phyloP scores from a whole-genome alignment of 1,284 basidiomycete genomes.

The Sporisorium iseilematis-ciliati region DNA sequence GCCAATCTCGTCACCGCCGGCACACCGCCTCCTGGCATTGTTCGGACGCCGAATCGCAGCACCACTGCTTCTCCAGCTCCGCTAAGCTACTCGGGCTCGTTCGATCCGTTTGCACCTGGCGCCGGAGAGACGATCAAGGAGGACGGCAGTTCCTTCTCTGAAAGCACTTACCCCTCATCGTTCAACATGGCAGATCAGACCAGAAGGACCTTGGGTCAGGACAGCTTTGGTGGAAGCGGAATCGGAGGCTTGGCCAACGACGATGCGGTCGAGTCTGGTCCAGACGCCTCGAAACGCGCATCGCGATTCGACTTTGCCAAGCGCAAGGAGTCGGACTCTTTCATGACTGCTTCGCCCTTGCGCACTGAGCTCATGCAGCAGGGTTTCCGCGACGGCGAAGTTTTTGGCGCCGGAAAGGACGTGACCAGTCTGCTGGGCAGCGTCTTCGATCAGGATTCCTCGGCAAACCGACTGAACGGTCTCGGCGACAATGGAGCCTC shows the following conservation, averaged over 20 bases:
- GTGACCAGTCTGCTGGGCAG: slow-evolving; percentile 54
- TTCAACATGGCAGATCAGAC: slow-evolving; percentile 59
- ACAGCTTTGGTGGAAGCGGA: slow-evolving; percentile 20
- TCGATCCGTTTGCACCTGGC: slow-evolving; percentile 65
- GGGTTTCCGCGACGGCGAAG: slow-evolving; percentile 23
- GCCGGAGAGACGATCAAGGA: slow-evolving; percentile 53
- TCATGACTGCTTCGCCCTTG: slow-evolving; percentile 43
- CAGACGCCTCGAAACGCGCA: slow-evolving; percentile 46
- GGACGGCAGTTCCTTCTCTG: slow-evolving; percentile 37
- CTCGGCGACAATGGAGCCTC: slow-evolving; percentile 37
- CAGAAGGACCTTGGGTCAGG: slow-evolving; percentile 51
- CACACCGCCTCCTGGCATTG: slow-evolving; percentile 39
- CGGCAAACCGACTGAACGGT: slow-evolving; percentile 20
- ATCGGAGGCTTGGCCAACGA: slow-evolving; percentile 15
- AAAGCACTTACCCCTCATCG: slow-evolving; percentile 33
- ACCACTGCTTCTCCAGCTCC: slow-evolving; percentile 46
- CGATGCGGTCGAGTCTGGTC: slow-evolving; percentile 28
- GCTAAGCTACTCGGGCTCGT: slow-evolving; percentile 64
- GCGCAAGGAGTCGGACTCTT: slow-evolving; percentile 55
- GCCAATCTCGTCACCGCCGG: slow-evolving; percentile 31
- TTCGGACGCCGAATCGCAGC: slow-evolving; percentile 45
- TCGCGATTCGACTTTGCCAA: slow-evolving; percentile 65
- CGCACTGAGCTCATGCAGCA: slow-evolving; percentile 44
- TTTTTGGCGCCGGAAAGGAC: slow-evolving; percentile 41
- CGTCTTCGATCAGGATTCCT: slow-evolving; percentile 54